phyloP scores from a whole-genome alignment of 371 early-diverging fungal genomes.

The Mortierella sp. region DNA sequence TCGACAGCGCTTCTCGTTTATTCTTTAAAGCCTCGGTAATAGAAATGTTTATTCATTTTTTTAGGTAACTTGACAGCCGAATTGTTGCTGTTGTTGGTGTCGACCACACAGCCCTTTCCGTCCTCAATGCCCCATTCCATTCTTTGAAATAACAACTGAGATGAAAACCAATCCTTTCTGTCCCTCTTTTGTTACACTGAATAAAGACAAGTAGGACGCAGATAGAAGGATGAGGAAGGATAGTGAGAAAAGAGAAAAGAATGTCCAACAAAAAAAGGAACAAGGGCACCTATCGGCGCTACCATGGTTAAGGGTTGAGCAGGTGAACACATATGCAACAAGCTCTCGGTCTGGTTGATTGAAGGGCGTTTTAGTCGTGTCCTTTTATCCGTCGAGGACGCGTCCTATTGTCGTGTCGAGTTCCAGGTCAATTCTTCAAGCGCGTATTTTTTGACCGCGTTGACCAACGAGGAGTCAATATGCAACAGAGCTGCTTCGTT shows the following conservation, averaged over 20 bases:
- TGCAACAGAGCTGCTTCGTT: neutral
- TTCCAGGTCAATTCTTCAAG: neutral
- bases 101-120: neutral
- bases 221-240: too few species aligned
- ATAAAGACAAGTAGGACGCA: too few species aligned
- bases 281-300: neutral
- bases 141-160: too few species aligned
- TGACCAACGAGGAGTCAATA: neutral
- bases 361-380: neutral
- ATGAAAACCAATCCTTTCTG: too few species aligned
- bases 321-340: neutral
- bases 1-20: neutral
- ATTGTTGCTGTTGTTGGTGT: slow-evolving; percentile 11
- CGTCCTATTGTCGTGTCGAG: neutral
- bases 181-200: too few species aligned
- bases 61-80: neutral
- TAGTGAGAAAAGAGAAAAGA: neutral
- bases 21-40: neutral
- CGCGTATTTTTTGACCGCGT: neutral
- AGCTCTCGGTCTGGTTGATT: too few species aligned
- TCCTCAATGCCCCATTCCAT: too few species aligned
- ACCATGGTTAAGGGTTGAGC: neutral
- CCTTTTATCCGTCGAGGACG: neutral
- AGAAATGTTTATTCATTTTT: neutral
- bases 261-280: neutral